Evolutionary conservation across 2,329 filamentous ascomycete genomes (phyloP), one percentile per base, ranked within the genome.

Genomic region (Didymella exigua): DNA sequence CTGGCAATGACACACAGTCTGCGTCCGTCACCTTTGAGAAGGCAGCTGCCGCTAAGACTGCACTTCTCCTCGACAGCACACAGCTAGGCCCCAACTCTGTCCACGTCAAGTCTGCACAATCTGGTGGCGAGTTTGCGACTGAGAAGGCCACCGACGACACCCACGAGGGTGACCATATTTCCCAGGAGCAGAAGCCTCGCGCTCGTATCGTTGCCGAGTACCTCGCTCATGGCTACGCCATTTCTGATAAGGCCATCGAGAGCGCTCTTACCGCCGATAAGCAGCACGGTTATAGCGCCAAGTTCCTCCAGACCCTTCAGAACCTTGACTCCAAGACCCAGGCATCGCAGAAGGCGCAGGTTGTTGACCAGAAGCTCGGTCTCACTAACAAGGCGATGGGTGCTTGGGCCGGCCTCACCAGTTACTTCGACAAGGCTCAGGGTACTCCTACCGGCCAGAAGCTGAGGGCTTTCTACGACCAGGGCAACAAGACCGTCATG

Each of bases 21-120:
- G 95, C 95, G 54, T 90, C 88, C n/a, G 93, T 99, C 60, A 93
- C 87, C 47, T 99, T 99, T 72, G 95, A 98, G 79, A 97, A 97
- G 82, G 88, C 93, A 75, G 96, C 93, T 13, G 95, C 95, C 45
- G 93, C 93, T 56, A 97, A 96, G 83, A 99, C 95, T 19, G 95
- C 95, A 23, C 89, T 97, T 34, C 89, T 99, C 56, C 88, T 99
- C 62, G 93, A 98, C 80, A 96, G 96, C 82, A 99, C 95, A 48
- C 90, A 96, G 78, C 89, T 99, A 45, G 93, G 93, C 61, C 77
- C 82, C 43, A 81, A 84, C 53, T 80, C 89, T 56, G 91, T 93
- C 64, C 87, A 95, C 71, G 96, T 99, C 73, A 82, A 86, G 53
- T 85, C 92, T 43, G 84, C 88, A 37, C 84, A 86, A 61, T 84